A percentile compares a stretch with the other conserved stretches of the same genome.
Evolutionary conservation across 495 filamentous ascomycete genomes (phyloP).

Genomic region (Penicillium turbatum): DNA sequence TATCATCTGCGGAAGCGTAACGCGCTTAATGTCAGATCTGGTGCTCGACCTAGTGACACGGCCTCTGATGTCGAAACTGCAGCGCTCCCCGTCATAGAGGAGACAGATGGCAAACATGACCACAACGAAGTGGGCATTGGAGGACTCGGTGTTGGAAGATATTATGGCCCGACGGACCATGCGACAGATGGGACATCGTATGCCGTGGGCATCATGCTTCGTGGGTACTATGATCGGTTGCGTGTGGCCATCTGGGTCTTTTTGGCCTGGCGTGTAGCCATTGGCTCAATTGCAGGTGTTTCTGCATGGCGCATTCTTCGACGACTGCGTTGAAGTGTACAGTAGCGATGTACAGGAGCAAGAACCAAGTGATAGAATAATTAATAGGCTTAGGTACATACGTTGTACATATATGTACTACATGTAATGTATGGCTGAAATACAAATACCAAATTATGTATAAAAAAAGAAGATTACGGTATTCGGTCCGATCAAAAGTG

Average conservation of each 20-base stretch:
- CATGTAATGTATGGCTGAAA: neutral
- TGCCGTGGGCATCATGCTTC: conserved; percentile 60
- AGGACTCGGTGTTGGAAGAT: conserved; percentile 44
- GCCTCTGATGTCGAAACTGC: conserved; percentile 41
- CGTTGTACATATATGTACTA: no score
- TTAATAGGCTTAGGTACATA: neutral
- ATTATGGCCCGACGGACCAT: conserved; percentile 35
- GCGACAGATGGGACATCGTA: conserved; percentile 29
- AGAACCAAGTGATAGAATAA: neutral
- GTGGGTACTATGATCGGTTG: conserved; percentile 65
- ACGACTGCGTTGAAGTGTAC: conserved; percentile 13
- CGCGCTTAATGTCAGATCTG: conserved; percentile 35
- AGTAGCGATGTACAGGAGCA: conserved; percentile 1
- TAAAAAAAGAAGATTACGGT: neutral
- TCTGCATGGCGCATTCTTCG: conserved; percentile 32
- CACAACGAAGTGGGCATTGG: conserved; percentile 44
- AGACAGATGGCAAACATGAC: conserved; percentile 18
- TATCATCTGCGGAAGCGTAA: conserved; percentile 58
- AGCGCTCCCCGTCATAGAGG: conserved; percentile 35
- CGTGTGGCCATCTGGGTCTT: conserved; percentile 55
- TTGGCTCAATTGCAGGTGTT: conserved; percentile 33
- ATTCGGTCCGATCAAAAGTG: neutral
- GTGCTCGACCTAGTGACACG: conserved; percentile 35
- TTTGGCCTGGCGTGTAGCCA: conserved; percentile 34
- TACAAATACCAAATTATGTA: neutral